Percentiles rank a stretch among this genome's conserved stretches.
Conservation (phyloP, 2,329 filamentous ascomycete species). For the Chrysosporium keratinophilum region DNA sequence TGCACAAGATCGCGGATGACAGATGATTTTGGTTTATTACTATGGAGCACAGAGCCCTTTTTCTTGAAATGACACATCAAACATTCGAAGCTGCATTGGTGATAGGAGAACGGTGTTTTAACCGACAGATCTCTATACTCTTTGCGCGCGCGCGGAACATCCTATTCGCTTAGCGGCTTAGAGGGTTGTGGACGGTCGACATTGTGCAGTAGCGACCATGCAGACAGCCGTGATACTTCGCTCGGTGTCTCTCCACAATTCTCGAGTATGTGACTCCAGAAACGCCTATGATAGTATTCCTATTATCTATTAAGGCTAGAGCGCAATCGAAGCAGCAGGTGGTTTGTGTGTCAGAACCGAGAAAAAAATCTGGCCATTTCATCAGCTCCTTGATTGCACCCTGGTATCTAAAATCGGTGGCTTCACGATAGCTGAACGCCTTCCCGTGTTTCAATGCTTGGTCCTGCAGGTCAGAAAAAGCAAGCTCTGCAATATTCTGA, state of each 20-base stretch:
- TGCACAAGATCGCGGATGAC: too few relatives aligned
- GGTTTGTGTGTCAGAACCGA: neutral
- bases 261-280: neutral
- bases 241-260: neutral
- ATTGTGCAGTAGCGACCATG: neutral
- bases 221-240: neutral
- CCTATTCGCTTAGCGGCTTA: neutral
- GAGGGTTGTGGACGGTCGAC: neutral
- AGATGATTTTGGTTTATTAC: neutral
- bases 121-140: neutral
- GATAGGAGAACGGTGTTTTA: neutral
- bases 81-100: neutral
- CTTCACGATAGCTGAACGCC: neutral
- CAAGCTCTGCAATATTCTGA: neutral
- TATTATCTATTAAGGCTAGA: neutral
- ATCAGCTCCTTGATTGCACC: neutral
- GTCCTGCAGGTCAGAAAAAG: slow-evolving; percentile 6
- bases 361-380: neutral
- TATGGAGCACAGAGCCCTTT: neutral
- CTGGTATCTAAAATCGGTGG: neutral
- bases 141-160: neutral
- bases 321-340: too few relatives aligned
- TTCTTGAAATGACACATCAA: slow-evolving; percentile 1
- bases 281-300: neutral
- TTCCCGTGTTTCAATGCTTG: slow-evolving; percentile 1